Evolutionary conservation across 179 eudicot species (phyloP), one percentile per base, ranked within the genome.

Genomic region (Beta lomatogona): DNA sequence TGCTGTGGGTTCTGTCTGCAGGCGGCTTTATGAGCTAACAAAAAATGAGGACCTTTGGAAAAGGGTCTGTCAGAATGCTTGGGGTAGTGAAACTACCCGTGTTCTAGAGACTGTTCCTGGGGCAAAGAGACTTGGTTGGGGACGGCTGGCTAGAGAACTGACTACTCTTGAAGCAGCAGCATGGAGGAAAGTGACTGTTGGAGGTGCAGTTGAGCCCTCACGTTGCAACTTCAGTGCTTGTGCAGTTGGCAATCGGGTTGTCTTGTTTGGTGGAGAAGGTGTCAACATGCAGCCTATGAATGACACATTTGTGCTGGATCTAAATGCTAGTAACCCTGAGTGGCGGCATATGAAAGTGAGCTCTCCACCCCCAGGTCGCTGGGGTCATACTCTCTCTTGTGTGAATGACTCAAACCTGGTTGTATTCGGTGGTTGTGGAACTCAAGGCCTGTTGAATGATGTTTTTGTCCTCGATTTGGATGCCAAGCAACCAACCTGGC

Each of bases 231-330:
- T 95, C 83, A 92, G 98, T 85, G 98, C 98, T 48, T 95, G 98
- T 86, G 98, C 98, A 2, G 98, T 93, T 44, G 98, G 98, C 71
- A 95, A 93, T 69, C 86, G 97, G 21, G 98, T 95, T 57, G 97
- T 93, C 77, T 89, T 95, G 60, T 93, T 93, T 84, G 98, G 98
- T 21, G 98, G 98, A 9, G 98, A 95, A 76, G 98, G 98, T 57
- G 98, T 95, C 66, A 93, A 95, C 84, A 95, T 95, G 98, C 94
- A 95, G 77, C 98, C 98, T 54, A 90, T 95, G 97, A 95, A 95
- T 63, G 98, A 95, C 83, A 93, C 98, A n/a, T 95, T 93, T 83
- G 98, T 95, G 55, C 81, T 95, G 86, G 98, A 95, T 82, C 83
- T 95, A 48, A 93, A 92, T 80, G 85, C 95, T 9, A 91, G 67